Evolutionary conservation across 2,329 filamentous ascomycete species (phyloP).

Genomic region (Exophiala dermatitidis): DNA sequence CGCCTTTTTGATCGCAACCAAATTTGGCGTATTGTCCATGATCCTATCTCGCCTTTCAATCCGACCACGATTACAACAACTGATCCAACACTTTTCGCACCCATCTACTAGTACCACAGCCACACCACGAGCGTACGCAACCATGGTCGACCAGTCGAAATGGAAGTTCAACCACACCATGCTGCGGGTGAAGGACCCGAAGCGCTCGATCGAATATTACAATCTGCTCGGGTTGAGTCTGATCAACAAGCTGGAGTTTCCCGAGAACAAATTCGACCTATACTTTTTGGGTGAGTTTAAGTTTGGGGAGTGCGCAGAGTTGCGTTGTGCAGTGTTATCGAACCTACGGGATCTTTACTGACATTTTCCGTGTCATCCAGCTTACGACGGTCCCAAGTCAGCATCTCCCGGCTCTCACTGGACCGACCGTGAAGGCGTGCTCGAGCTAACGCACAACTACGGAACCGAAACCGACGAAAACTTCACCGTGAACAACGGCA

Average conservation of each 20-base stretch:
- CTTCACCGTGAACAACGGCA: constrained; percentile 80
- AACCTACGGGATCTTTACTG: background rate
- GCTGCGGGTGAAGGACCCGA: constrained; percentile 79
- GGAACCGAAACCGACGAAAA: constrained; percentile 79
- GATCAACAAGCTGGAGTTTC: constrained; percentile 71
- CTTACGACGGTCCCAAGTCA: constrained; percentile 70
- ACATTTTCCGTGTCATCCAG: constrained; percentile 31
- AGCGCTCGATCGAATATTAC: constrained; percentile 71
- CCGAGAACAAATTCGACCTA: constrained; percentile 85
- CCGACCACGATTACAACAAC: constrained; percentile 8
- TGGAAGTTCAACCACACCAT: constrained; percentile 63
- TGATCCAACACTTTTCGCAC: constrained; percentile 4
- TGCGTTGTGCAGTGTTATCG: too few relatives aligned
- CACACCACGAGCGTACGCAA: constrained; percentile 13
- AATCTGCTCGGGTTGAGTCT: constrained; percentile 82
- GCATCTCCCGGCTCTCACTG: constrained; percentile 67
- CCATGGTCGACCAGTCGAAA: constrained; percentile 36
- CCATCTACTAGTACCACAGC: background rate
- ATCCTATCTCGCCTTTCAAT: constrained; percentile 6
- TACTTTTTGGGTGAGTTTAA: constrained; percentile 62
- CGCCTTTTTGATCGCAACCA: background rate
- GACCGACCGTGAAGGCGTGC: constrained; percentile 76
- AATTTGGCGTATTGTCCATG: constrained; percentile 1
- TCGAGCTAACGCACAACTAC: constrained; percentile 80
- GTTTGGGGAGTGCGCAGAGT: too few relatives aligned